These are phyloP conservation scores for Fragosphaeria purpurea DNA, from an alignment of 2,329 filamentous ascomycete genomes.

Conservation along the genomic window DNA sequence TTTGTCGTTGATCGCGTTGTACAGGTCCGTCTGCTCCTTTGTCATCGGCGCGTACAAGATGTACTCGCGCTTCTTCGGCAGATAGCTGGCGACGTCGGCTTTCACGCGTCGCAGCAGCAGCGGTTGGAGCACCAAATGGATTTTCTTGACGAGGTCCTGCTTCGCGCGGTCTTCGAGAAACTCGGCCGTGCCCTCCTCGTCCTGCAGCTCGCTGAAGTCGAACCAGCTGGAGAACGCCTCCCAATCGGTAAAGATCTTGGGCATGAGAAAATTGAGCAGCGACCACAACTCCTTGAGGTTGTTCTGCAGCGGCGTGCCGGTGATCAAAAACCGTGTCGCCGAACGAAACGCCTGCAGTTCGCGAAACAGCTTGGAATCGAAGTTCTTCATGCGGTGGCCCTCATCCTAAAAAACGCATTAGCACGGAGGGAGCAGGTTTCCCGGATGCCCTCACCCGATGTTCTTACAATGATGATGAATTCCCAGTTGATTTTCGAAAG, in stretches of 20 bases:
- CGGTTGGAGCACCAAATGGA: slow-evolving; percentile 91
- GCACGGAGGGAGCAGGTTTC: no score
- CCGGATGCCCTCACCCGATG: no score
- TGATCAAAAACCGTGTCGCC: slow-evolving; percentile 83
- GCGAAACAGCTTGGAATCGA: slow-evolving; percentile 83
- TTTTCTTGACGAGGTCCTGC: slow-evolving; percentile 70
- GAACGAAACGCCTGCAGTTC: slow-evolving; percentile 83
- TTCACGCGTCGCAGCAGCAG: slow-evolving; percentile 83
- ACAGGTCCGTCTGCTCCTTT: slow-evolving; percentile 80
- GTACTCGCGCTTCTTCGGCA: slow-evolving; percentile 97
- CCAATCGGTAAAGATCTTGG: slow-evolving; percentile 85
- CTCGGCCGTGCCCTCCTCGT: slow-evolving; percentile 68
- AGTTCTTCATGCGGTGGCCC: slow-evolving; percentile 94
- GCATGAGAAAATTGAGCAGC: slow-evolving; percentile 82
- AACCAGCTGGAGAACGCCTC: slow-evolving; percentile 95
- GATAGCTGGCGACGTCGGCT: slow-evolving; percentile 77
- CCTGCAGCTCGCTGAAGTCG: slow-evolving; percentile 85
- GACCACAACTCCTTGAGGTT: slow-evolving; percentile 95
- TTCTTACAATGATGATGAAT: slow-evolving; percentile 80
- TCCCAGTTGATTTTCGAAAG: slow-evolving; percentile 85
- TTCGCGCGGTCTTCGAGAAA: slow-evolving; percentile 71
- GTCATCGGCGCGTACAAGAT: slow-evolving; percentile 91
- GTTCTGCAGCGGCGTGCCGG: slow-evolving; percentile 90
- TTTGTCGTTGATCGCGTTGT: slow-evolving; percentile 54
- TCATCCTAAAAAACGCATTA: slow-evolving; percentile 53